Conservation (phyloP, 2,329 filamentous ascomycete species). For the Curvularia spicifera region DNA sequence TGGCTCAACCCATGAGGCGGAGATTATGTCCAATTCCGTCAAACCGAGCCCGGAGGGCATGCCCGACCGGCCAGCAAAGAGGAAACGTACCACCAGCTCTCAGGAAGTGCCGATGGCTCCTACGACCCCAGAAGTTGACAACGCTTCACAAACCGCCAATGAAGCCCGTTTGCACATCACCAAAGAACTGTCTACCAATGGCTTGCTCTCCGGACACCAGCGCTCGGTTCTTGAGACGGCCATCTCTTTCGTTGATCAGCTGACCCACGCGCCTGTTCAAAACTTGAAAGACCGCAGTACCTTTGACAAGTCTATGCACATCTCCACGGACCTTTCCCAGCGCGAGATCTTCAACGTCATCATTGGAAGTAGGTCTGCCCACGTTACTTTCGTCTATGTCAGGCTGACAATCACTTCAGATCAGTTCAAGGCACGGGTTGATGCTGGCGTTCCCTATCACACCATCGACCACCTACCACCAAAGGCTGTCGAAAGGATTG, state of each 20-base stretch:
- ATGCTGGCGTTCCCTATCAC: constrained; percentile 31
- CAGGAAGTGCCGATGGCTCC: constrained; percentile 14
- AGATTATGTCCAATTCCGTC: neutral
- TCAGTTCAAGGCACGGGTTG: constrained; percentile 23
- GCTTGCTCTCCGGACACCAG: constrained; percentile 34
- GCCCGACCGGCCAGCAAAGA: constrained; percentile 29
- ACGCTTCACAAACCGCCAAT: constrained; percentile 28
- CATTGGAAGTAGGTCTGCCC: constrained; percentile 28
- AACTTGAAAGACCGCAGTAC: constrained; percentile 32
- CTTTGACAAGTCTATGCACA: constrained; percentile 33
- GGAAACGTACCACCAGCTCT: constrained; percentile 29
- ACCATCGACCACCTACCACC: constrained; percentile 40
- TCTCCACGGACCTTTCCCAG: constrained; percentile 33
- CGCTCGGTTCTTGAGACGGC: constrained; percentile 41
- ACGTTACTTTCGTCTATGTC: neutral
- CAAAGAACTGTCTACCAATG: constrained; percentile 40
- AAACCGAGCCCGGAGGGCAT: constrained; percentile 7
- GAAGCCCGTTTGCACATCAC: constrained; percentile 38
- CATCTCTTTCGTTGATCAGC: constrained; percentile 40
- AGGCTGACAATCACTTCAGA: constrained; percentile 19
- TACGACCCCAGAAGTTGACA: constrained; percentile 27
- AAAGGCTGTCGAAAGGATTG: constrained; percentile 40
- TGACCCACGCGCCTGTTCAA: constrained; percentile 33
- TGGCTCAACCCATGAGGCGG: constrained; percentile 8
- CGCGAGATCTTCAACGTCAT: constrained; percentile 39